phyloP scores from a whole-genome alignment of 1,284 basidiomycete genomes.

The Butyriboletus appendiculatus region DNA sequence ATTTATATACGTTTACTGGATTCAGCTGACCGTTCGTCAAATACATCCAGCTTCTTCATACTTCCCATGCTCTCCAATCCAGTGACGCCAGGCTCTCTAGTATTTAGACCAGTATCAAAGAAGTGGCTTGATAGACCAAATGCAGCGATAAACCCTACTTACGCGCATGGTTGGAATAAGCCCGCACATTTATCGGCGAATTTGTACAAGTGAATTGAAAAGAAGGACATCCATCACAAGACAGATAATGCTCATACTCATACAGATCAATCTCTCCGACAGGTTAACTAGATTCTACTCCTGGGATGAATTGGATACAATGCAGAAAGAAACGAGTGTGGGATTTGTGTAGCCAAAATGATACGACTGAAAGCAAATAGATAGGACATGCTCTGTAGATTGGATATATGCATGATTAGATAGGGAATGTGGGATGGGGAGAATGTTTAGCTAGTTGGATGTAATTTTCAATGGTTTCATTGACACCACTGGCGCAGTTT shows the following conservation, averaged over 20 bases:
- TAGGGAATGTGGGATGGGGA: neutral
- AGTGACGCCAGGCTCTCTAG: neutral
- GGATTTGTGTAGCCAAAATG: neutral
- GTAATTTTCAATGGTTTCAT: neutral
- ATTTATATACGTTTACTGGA: too few species aligned
- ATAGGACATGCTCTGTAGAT: neutral
- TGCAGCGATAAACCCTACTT: neutral
- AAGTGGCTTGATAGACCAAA: neutral
- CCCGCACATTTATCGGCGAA: neutral
- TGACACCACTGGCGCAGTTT: slow-evolving; percentile 13
- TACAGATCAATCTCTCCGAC: slow-evolving; percentile 11
- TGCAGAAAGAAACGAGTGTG: slow-evolving; percentile 1
- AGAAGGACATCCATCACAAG: neutral
- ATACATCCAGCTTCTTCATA: too few species aligned
- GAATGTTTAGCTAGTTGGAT: neutral
- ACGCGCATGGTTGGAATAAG: neutral
- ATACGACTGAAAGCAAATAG: slow-evolving; percentile 7
- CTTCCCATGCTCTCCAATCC: too few species aligned
- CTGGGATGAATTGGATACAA: neutral
- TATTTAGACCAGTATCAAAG: neutral
- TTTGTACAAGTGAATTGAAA: slow-evolving; percentile 5
- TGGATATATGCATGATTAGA: neutral
- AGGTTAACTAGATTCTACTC: neutral
- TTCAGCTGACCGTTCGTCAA: too few species aligned
- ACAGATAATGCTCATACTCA: slow-evolving; percentile 2